phyloP scores from a whole-genome alignment of 441 rosid species.

The Erodium chrysanthum region DNA sequence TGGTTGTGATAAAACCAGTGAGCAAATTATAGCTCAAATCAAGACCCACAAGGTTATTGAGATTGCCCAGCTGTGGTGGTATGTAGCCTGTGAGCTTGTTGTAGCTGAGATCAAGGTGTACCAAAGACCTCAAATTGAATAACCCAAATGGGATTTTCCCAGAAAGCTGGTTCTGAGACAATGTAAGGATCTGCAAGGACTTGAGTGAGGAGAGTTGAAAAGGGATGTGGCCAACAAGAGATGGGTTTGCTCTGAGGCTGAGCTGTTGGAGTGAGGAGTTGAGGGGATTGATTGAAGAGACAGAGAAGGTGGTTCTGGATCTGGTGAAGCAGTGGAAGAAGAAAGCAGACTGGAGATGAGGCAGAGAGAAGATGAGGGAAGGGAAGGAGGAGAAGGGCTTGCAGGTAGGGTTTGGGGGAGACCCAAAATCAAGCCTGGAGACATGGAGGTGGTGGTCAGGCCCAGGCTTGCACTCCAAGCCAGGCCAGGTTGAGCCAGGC shows the following conservation, averaged over 20 bases:
- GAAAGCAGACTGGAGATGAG: conserved; percentile 56
- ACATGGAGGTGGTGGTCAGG: conserved; percentile 36
- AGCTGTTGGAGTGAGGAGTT: conserved; percentile 72
- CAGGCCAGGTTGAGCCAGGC: conserved; percentile 63
- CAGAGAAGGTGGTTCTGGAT: conserved; percentile 38
- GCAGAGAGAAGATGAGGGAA: conserved; percentile 43
- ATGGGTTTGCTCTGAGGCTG: conserved; percentile 68
- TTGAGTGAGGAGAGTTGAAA: conserved; percentile 51
- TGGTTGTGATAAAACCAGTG: conserved; percentile 41
- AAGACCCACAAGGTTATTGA: conserved; percentile 51
- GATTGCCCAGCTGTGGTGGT: conserved; percentile 47
- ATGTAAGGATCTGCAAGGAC: conserved; percentile 54
- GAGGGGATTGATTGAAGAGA: conserved; percentile 26
- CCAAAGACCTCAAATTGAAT: conserved; percentile 33
- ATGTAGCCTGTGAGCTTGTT: conserved; percentile 49
- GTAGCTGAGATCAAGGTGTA: conserved; percentile 80
- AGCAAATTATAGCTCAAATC: conserved; percentile 74
- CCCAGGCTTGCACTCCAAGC: conserved; percentile 57
- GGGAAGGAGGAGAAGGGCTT: conserved; percentile 55
- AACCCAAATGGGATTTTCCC: conserved; percentile 46
- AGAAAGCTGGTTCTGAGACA: conserved; percentile 60
- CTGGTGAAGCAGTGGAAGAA: conserved; percentile 66
- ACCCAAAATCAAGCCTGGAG: conserved; percentile 73
- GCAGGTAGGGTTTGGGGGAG: conserved; percentile 60
- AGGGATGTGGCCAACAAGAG: conserved; percentile 69